Percentiles rank a stretch among this genome's conserved stretches.
Conservation (phyloP, 768 basidiomycete genomes). For the Rhizopogon salebrosus region DNA sequence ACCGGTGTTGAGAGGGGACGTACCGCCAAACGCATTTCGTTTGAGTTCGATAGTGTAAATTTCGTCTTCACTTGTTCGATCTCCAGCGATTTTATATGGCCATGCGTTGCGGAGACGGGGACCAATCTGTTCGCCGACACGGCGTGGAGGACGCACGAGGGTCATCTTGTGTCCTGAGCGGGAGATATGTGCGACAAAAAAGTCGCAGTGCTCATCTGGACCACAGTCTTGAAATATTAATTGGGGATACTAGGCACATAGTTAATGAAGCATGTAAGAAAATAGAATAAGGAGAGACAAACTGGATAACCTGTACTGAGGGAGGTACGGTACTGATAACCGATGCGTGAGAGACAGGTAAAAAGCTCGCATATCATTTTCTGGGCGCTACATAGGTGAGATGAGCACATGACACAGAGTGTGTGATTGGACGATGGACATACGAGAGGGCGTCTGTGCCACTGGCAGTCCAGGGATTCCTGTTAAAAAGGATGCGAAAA, state of each 20-base stretch:
- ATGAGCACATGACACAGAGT: background rate
- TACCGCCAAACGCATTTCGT: constrained; percentile 32
- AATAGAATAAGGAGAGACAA: constrained; percentile 12
- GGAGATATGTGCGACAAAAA: constrained; percentile 66
- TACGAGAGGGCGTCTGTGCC: constrained; percentile 53
- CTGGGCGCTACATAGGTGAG: constrained; percentile 41
- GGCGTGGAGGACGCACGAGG: constrained; percentile 36
- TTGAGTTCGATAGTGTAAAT: constrained; percentile 54
- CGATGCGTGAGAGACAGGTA: constrained; percentile 52
- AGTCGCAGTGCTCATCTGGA: constrained; percentile 44
- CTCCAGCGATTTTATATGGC: constrained; percentile 36
- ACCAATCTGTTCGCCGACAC: constrained; percentile 33
- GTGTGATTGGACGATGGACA: constrained; percentile 11
- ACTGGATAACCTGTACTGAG: constrained; percentile 54
- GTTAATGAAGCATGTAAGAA: constrained; percentile 6
- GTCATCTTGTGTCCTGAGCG: constrained; percentile 51
- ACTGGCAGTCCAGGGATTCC: constrained; percentile 62
- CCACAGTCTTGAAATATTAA: constrained; percentile 59
- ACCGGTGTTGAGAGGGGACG: background rate
- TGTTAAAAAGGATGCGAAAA: constrained; percentile 63
- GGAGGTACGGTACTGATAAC: constrained; percentile 65
- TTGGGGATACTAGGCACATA: constrained; percentile 44
- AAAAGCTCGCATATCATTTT: constrained; percentile 58
- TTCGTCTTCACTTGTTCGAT: constrained; percentile 44
- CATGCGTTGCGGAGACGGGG: constrained; percentile 35